Percentiles rank a stretch among this genome's conserved stretches.
phyloP scores from a whole-genome alignment of 768 basidiomycete species.

The Pholiota microspora region DNA sequence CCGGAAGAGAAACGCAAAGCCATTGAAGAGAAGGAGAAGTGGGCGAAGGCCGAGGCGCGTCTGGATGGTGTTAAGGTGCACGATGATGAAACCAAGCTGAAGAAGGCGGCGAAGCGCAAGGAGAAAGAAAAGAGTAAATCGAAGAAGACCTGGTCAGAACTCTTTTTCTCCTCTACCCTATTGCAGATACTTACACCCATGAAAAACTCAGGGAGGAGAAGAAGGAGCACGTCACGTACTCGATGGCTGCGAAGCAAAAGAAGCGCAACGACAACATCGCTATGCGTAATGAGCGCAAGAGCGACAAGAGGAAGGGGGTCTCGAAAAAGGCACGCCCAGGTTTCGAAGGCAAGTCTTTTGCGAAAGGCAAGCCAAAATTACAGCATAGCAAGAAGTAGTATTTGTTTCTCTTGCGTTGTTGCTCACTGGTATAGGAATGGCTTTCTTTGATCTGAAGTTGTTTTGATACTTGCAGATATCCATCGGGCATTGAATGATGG shows the following conservation, averaged over 20 bases:
- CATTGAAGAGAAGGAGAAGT: slow-evolving; percentile 80
- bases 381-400: slow-evolving; percentile 31
- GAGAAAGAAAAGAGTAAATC: slow-evolving; percentile 88
- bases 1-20: slow-evolving; percentile 83
- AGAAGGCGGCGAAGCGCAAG: slow-evolving; percentile 90
- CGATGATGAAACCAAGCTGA: slow-evolving; percentile 81
- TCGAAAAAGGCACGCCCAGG: slow-evolving; percentile 73
- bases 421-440: too few relatives aligned
- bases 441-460: too few relatives aligned
- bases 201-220: slow-evolving; percentile 78
- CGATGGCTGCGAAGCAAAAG: slow-evolving; percentile 85
- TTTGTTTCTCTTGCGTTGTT: neutral
- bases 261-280: slow-evolving; percentile 92
- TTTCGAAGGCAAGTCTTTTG: slow-evolving; percentile 84
- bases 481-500: too few relatives aligned
- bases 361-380: slow-evolving; percentile 38
- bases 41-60: slow-evolving; percentile 86
- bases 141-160: slow-evolving; percentile 78
- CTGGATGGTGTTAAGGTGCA: slow-evolving; percentile 89
- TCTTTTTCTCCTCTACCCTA: neutral
- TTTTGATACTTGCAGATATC: too few relatives aligned
- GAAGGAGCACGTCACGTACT: slow-evolving; percentile 70
- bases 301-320: slow-evolving; percentile 48
- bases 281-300: slow-evolving; percentile 73
- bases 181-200: neutral